Percentiles rank a stretch among this genome's conserved stretches.
Conservation (phyloP, 1,284 basidiomycete genomes). For the Earliella scabrosa region DNA sequence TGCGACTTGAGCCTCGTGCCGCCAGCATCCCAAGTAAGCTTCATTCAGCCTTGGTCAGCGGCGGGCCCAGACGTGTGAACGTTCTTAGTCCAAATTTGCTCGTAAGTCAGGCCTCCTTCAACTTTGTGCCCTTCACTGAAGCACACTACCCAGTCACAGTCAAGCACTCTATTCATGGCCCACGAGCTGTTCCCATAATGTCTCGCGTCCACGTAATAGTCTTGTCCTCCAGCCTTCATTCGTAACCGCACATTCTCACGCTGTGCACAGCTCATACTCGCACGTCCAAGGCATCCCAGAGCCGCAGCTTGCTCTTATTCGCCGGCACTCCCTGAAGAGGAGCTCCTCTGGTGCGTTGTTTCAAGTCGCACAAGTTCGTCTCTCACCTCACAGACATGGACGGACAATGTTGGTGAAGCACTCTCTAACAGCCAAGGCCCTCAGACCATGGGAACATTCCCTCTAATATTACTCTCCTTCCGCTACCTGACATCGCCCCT, state of each 20-base stretch:
- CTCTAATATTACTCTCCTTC: conserved; percentile 12
- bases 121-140: conserved; percentile 11
- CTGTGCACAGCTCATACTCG: conserved; percentile 5
- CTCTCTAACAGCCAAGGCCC: not conserved
- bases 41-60: conserved; percentile 22
- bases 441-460: conserved; percentile 15
- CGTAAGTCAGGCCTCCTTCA: conserved; percentile 12
- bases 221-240: not conserved
- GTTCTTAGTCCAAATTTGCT: conserved; percentile 10
- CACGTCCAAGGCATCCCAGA: not conserved
- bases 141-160: conserved; percentile 2
- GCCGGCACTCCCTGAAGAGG: too few relatives aligned
- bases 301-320: not conserved
- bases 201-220: conserved; percentile 12
- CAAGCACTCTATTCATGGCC: conserved; percentile 1
- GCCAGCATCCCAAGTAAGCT: not conserved
- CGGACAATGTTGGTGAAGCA: too few relatives aligned
- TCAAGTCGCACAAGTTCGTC: too few relatives aligned
- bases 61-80: conserved; percentile 19
- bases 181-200: conserved; percentile 11
- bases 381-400: too few relatives aligned
- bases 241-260: conserved; percentile 15
- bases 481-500: conserved; percentile 1
- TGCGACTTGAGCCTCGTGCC: not conserved
- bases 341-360: too few relatives aligned